These are phyloP conservation scores for Penicillium turbatum DNA, from an alignment of 495 filamentous ascomycete species.

Conservation along the genomic window DNA sequence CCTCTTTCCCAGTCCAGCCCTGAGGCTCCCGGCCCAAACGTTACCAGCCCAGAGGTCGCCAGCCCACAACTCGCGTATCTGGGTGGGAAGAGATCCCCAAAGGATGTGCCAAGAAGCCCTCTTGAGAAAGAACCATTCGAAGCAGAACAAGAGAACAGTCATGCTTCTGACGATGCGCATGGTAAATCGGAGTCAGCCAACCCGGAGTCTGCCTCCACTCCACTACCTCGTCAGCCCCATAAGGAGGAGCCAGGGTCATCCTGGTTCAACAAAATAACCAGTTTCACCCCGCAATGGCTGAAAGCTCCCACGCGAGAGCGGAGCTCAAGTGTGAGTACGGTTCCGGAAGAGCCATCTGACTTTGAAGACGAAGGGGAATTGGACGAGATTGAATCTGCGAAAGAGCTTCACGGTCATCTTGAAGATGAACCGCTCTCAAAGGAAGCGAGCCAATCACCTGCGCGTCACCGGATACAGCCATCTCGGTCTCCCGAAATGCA, in stretches of 20 bases:
- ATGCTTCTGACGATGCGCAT: constrained; percentile 15
- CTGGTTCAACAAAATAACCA: constrained; percentile 39
- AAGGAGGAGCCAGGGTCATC: constrained; percentile 28
- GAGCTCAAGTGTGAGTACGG: constrained; percentile 16
- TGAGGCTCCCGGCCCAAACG: constrained; percentile 6
- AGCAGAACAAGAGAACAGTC: constrained; percentile 15
- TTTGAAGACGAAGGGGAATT: constrained; percentile 21
- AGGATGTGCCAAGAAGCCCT: constrained; percentile 4
- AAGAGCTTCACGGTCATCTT: constrained; percentile 12
- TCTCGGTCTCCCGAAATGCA: constrained; percentile 1
- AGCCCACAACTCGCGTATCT: constrained; percentile 7
- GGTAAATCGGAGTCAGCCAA: constrained; percentile 14
- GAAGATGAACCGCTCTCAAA: constrained; percentile 12
- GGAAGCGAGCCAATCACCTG: constrained; percentile 13
- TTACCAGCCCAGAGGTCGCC: background rate
- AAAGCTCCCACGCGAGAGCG: constrained; percentile 29
- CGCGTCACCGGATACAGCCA: constrained; percentile 7
- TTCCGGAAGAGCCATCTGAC: constrained; percentile 19
- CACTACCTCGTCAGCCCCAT: constrained; percentile 19
- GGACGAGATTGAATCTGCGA: constrained; percentile 8
- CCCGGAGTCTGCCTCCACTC: constrained; percentile 23
- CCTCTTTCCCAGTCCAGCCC: constrained; percentile 30
- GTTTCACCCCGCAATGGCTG: constrained; percentile 40
- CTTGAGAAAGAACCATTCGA: constrained; percentile 7
- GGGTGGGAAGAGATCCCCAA: background rate